These are phyloP conservation scores for Cicer pinnatifidum DNA, from an alignment of 306 rosid genomes.

Conservation along the genomic window DNA sequence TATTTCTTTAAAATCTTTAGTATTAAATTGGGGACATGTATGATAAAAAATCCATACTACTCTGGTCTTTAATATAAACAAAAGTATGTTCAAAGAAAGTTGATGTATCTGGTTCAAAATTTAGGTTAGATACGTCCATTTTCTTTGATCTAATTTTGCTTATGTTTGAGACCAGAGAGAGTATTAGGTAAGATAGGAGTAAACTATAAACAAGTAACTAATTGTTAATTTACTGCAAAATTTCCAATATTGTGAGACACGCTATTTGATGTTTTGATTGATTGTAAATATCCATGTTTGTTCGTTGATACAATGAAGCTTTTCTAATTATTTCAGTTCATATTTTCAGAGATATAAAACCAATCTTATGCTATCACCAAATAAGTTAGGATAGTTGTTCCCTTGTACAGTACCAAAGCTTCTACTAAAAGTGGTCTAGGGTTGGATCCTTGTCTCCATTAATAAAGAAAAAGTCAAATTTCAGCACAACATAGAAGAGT, in stretches of 20 bases:
- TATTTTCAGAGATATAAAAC: not conserved
- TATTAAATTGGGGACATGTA: not conserved
- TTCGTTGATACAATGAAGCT: no score
- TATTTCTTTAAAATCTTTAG: constrained; percentile 7
- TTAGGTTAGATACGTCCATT: no score
- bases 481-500: not conserved
- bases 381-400: not conserved
- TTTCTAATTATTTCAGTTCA: no score
- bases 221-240: no score
- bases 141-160: no score
- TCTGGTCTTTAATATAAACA: no score
- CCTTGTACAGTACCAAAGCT: not conserved
- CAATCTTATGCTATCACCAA: not conserved
- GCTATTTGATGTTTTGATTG: no score
- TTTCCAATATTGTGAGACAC: no score
- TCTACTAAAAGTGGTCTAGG: not conserved
- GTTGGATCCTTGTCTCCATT: not conserved
- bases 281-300: no score
- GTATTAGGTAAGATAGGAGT: not conserved
- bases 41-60: not conserved
- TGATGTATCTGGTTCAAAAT: no score
- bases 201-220: not conserved
- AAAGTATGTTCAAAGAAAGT: no score
- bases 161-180: not conserved
- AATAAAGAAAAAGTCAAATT: not conserved